These are phyloP conservation scores for Lepidium didymum DNA, from an alignment of 345 rosid genomes.

Conservation along the genomic window DNA sequence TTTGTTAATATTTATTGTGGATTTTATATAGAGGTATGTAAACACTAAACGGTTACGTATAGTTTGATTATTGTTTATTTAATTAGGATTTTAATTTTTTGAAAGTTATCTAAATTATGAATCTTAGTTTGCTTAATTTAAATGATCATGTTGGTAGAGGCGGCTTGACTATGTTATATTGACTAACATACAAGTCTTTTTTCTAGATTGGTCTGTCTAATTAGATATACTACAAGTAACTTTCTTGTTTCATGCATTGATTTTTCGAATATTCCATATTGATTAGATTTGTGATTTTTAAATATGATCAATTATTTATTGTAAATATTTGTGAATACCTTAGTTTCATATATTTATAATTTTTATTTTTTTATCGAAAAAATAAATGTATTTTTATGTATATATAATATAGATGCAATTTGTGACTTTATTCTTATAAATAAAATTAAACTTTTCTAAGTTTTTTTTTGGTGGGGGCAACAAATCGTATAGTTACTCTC, in stretches of 20 bases:
- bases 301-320: too few species aligned
- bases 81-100: neutral
- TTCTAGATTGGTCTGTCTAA: constrained; percentile 9
- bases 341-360: too few species aligned
- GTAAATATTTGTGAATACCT: too few species aligned
- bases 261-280: too few species aligned
- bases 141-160: neutral
- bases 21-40: constrained; percentile 12
- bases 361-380: too few species aligned
- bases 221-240: neutral
- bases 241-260: neutral
- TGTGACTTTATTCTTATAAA: too few species aligned
- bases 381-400: too few species aligned
- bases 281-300: too few species aligned
- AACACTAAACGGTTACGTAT: neutral
- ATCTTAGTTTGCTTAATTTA: neutral
- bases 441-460: too few species aligned
- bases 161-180: constrained; percentile 18
- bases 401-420: too few species aligned
- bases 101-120: constrained; percentile 9
- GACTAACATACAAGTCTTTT: neutral
- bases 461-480: too few species aligned
- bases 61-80: neutral
- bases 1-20: neutral
- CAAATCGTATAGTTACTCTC: too few species aligned